Base-by-base conservation (phyloP, 176 grass and related monocot genomes). In the Avena eriantha region DNA sequence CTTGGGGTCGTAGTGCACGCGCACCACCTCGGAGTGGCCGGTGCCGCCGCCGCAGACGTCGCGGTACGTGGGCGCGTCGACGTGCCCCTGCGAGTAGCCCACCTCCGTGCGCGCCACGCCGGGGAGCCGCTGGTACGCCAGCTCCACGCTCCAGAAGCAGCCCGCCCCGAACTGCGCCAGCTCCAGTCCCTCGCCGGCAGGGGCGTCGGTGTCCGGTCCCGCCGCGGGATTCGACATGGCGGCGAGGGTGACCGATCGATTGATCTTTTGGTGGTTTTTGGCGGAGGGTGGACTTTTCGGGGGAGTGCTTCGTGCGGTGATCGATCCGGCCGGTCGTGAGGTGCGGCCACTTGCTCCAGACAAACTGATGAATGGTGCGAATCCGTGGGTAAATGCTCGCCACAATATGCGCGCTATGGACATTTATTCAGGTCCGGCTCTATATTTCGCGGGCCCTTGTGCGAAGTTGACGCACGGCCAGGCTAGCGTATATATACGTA, bases 101-200 rank as follows among this genome's bases (percentile, higher is more conserved):
- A 94, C 93, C 82, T 98, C 96, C 47, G 96, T 96, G 84, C 88
- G 93, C 68, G 80, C 93, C 86, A 98, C 92, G 56, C 96, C 96
- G 61, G 88, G 84, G 26, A 96, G 78, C 3, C 96, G 85, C 92
- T 98, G 96, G 82, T 87, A 98, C 78, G 26, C 88, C 47, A 98
- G 90, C 84, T 98, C 96, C 92, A 94, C 86, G 69, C 96, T 91
- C 96, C 96, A 98, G 88, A 98, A 98, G 92, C 96, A 98, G 2
- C 96, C 96, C 24, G 96, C 93, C 18, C 48, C 96, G 82, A 98
- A 95, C 88, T 98, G 96, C 70, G 93, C 96, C 90, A 92, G 71
- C 48, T 85, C 86, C 34, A 91, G 82, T 11, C 84, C 92, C 59
- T 87, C 79, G 47, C 91, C 84, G 46, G 73, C 91, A n/a, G 95